These are phyloP conservation scores for Zasmidium angulare DNA, from an alignment of 2,329 filamentous ascomycete genomes.

Conservation along the genomic window DNA sequence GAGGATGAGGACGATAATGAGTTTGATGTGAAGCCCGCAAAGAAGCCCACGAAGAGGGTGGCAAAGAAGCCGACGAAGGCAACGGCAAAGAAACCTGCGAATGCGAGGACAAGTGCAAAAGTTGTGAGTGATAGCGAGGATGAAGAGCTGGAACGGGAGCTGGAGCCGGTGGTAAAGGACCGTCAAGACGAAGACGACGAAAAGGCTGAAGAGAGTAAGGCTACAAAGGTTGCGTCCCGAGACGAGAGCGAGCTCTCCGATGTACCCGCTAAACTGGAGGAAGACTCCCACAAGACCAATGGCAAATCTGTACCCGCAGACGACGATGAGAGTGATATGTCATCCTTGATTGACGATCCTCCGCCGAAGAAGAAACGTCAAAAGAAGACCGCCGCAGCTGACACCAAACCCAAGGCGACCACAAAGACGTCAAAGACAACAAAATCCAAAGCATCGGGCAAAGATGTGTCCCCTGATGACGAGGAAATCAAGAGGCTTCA, in stretches of 20 bases:
- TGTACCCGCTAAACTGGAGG: constrained; percentile 16
- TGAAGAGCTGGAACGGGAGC: constrained; percentile 17
- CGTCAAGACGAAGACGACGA: constrained; percentile 15
- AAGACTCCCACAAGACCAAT: constrained; percentile 15
- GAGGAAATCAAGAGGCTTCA: constrained; percentile 87
- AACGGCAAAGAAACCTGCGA: constrained; percentile 11
- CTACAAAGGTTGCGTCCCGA: constrained; percentile 8
- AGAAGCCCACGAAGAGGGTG: constrained; percentile 8
- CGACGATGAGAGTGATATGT: constrained; percentile 61
- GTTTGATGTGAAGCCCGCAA: constrained; percentile 6
- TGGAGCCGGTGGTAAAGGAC: constrained; percentile 8
- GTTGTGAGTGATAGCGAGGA: constrained; percentile 9
- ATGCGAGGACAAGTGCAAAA: constrained; percentile 6
- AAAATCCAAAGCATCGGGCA: constrained; percentile 26
- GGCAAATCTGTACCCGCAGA: constrained; percentile 18
- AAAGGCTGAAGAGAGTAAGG: constrained; percentile 7
- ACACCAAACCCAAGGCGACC: constrained; percentile 38
- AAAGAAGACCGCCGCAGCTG: constrained; percentile 37
- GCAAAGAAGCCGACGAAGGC: constrained; percentile 13
- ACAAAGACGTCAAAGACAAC: constrained; percentile 35
- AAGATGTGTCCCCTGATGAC: constrained; percentile 60
- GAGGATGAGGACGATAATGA: no score
- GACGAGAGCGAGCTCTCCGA: constrained; percentile 25
- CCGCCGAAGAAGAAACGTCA: constrained; percentile 58
- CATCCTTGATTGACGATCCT: constrained; percentile 75